phyloP scores from a whole-genome alignment of 1,139 yeast genomes.

The Tardiomyces blankii region DNA sequence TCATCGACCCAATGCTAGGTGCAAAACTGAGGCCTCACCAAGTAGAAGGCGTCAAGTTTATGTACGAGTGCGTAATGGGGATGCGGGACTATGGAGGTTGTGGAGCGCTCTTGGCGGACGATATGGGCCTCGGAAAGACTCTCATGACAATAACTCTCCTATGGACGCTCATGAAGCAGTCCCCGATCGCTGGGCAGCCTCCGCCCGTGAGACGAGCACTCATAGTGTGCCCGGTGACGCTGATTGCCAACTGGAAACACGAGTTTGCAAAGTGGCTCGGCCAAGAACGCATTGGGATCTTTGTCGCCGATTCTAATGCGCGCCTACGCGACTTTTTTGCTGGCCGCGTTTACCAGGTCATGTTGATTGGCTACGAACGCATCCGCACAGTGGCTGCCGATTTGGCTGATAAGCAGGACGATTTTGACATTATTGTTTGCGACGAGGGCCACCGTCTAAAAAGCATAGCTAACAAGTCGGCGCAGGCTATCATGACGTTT shows the following conservation, averaged over 20 bases:
- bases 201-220: conserved; percentile 47
- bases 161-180: conserved; percentile 76
- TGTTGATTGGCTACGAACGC: conserved; percentile 84
- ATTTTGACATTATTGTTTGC: conserved; percentile 70
- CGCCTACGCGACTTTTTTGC: conserved; percentile 60
- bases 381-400: conserved; percentile 48
- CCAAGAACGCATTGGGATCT: conserved; percentile 38
- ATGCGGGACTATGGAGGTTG: conserved; percentile 37
- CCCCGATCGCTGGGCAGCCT: conserved; percentile 37
- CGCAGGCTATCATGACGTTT: conserved; percentile 48
- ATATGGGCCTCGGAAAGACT: conserved; percentile 96
- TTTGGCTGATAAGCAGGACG: conserved; percentile 29
- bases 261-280: conserved; percentile 93
- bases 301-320: conserved; percentile 25
- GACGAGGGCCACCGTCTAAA: conserved; percentile 94
- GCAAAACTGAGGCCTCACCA: conserved; percentile 69
- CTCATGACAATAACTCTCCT: conserved; percentile 72
- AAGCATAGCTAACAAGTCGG: conserved; percentile 47
- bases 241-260: conserved; percentile 76
- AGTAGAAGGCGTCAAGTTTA: conserved; percentile 65
- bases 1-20: conserved; percentile 57
- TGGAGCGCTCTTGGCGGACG: conserved; percentile 89
- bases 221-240: conserved; percentile 86
- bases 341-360: conserved; percentile 67
- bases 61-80: conserved; percentile 78